Percentiles rank a stretch among this genome's conserved stretches.
Evolutionary conservation across 108 stramenopile genomes (phyloP).

Genomic region (Craspedostauros australis): DNA sequence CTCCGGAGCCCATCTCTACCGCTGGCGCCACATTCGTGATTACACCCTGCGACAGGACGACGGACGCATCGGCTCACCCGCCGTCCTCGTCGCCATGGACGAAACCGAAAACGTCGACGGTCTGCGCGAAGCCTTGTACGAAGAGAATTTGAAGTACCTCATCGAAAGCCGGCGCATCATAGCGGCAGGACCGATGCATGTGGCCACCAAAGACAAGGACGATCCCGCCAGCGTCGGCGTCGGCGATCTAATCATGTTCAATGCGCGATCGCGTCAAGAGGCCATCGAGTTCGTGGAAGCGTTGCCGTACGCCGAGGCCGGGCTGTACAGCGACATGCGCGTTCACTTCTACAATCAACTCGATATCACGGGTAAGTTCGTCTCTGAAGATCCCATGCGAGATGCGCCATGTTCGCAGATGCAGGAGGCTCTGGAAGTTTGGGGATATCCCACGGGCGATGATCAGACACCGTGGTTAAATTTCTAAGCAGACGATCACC

Average conservation of each 20-base stretch:
- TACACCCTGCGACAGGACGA: conserved; percentile 71
- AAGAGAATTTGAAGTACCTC: conserved; percentile 57
- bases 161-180: conserved; percentile 71
- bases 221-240: conserved; percentile 57
- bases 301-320: conserved; percentile 53
- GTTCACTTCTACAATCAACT: conserved; percentile 73
- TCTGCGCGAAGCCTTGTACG: conserved; percentile 38
- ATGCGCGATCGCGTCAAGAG: conserved; percentile 65
- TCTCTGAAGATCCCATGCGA: conserved; percentile 56
- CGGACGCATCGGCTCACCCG: conserved; percentile 65
- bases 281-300: conserved; percentile 78
- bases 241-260: conserved; percentile 75
- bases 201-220: conserved; percentile 65
- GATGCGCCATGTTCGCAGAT: conserved; percentile 56
- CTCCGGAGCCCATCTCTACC: conserved; percentile 55
- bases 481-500: too few species aligned
- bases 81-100: conserved; percentile 61
- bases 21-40: conserved; percentile 84
- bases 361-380: conserved; percentile 82
- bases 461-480: conserved; percentile 79
- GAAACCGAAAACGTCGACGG: conserved; percentile 35
- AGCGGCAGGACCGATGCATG: conserved; percentile 63
- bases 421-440: conserved; percentile 76
- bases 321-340: conserved; percentile 68
- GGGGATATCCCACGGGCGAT: conserved; percentile 80